Base-by-base conservation (phyloP, 176 grass and related monocot genomes). In the Bothriochloa decipiens region DNA sequence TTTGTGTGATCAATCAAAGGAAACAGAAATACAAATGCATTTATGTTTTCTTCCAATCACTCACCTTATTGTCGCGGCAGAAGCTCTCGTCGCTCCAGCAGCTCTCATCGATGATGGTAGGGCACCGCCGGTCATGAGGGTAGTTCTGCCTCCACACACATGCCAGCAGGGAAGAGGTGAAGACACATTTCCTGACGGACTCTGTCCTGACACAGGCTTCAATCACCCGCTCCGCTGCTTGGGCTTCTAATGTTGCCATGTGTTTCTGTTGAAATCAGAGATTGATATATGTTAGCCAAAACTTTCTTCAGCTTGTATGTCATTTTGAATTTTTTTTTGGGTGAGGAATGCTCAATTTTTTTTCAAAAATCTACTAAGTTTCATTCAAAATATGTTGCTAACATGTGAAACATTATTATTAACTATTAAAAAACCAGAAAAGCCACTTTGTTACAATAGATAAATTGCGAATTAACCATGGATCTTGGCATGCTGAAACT, bases 11-110 rank as follows among this genome's bases (percentile, higher is more conserved):
- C 8, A 28, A 61, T 55, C 3, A 20, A 9, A 6, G 3, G 9
- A 72, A 73, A 22, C 3, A 66, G 25, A 47, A 65, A 53, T 23
- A 1, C 52, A 15, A 23, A 50, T 16, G 20, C 15, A 6, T 23
- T 27, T 1, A 25, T 20, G 11, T 65, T 43, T 50, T 36, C 53
- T n/a, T n/a, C 12, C 5, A 3, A 49, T 32, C 11, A 28, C 73
- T 52, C 17, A 99, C 96, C 89, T 99, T 99, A 20, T 96, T 96
- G 18, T 99, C 90, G 22, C 91, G 96, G 86, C 93, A 94, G 86
- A 96, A 87, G 77, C 65, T 90, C 79, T 99, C 96, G 20, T 99
- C 96, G 70, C 96, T 99, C 93, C 96, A 99, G 75, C 93, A 96
- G 82, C 87, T 95, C 88, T 99, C 96, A 5, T 99, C 93, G 20